Base-by-base conservation (phyloP, 139 green algal genomes). In the Tetratostichococcus sp. region DNA sequence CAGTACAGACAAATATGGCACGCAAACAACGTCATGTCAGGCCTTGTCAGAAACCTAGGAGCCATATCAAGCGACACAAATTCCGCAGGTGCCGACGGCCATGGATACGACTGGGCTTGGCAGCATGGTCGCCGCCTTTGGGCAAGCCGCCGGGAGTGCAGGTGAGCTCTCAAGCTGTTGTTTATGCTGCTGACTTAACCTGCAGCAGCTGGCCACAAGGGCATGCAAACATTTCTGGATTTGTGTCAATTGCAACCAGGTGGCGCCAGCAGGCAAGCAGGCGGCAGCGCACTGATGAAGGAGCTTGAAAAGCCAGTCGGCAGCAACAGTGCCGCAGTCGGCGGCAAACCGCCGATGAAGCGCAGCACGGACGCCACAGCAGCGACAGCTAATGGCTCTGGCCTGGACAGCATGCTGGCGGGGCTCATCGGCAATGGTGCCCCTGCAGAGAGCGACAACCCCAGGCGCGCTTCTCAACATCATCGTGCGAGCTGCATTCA, bases 101-200 rank as follows among this genome's bases (percentile, higher is more conserved):
- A 79, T 85, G 2, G 79, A 87, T 72, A 77, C 82, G 65, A 87
- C 79, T 70, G 82, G 83, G 42, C 71, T 82, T 22, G 74, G 69
- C 2, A 71, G 69, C 17, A 57, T 82, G 68, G 69, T 26, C 33
- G 65, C 17, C n/a, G 35, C n/a, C 25, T 66, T 28, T 31, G 67
- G 50, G 16, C 34, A 34, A 0, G 59, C 35, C 0, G 66, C 14
- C 28, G 35, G 14, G 1, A 21, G 58, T 11, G 25, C 58, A 30
- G 23, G 22, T 66, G n/a, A n/a, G n/a, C n/a, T n/a, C n/a, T n/a
- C n/a, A n/a, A n/a, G n/a, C n/a, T n/a, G n/a, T n/a, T n/a, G n/a
- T n/a, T n/a, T n/a, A n/a, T n/a, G 23, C 11, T 31, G 11, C 11
- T n/a, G 58, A 11, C 58, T 30, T 66, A 16, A 66, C 58, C 33